These are phyloP conservation scores for Botrytis elliptica DNA, from an alignment of 2,329 filamentous ascomycete species.

Conservation along the genomic window DNA sequence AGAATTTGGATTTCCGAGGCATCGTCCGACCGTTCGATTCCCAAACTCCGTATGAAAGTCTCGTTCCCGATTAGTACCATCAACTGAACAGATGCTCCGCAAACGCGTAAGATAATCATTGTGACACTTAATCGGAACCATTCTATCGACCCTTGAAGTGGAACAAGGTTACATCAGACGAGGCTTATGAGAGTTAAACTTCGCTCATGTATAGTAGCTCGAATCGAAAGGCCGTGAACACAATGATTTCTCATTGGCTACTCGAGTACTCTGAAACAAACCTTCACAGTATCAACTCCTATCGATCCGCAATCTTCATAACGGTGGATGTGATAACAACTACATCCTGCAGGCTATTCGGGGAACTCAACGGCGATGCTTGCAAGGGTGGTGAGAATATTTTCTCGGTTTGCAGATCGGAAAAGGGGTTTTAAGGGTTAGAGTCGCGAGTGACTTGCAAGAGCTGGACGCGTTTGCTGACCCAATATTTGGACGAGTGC, in stretches of 20 bases:
- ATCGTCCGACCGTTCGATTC: not conserved
- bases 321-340: not conserved
- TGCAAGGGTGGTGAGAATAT: not conserved
- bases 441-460: not conserved
- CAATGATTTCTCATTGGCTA: not conserved
- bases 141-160: not conserved
- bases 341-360: not conserved
- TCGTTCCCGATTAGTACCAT: not conserved
- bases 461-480: not conserved
- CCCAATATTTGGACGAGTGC: not conserved
- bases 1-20: no score
- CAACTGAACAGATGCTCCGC: not conserved
- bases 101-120: not conserved
- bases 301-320: not conserved
- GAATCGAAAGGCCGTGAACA: not conserved
- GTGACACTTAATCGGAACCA: not conserved
- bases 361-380: not conserved
- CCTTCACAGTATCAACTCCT: not conserved
- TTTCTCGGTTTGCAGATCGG: not conserved
- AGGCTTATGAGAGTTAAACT: not conserved
- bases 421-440: not conserved
- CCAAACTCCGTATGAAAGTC: not conserved
- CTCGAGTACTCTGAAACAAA: not conserved
- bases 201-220: not conserved
- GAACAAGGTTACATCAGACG: not conserved